Evolutionary conservation across 2,329 filamentous ascomycete genomes (phyloP), one percentile per base, ranked within the genome.

Genomic region (Metarhizium album): DNA sequence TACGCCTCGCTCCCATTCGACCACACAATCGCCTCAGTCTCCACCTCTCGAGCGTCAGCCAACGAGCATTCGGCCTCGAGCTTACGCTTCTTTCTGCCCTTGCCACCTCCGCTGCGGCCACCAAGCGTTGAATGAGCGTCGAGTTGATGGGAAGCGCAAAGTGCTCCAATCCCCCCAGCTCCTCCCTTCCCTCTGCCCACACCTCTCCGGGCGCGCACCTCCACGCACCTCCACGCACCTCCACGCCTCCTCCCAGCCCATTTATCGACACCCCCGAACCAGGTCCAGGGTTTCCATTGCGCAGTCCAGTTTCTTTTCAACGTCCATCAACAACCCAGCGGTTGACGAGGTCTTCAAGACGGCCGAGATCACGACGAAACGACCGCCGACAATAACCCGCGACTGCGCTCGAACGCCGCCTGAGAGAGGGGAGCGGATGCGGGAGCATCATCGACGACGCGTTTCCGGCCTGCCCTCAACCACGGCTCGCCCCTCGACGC

Each of bases 261-360:
- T 68, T n/a, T 69, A 69, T 67, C 66, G 67, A 69, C 66, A 69
- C 66, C 64, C 66, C 66, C 66, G 52, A 60, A 57, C 58, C 57
- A 60, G 57, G 58, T 58, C 58, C 58, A 57, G 57, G 58, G 57
- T 58, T 60, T 59, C 55, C 56, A 54, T 58, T 52, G 53, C 54
- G 54, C 51, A 55, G 50, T 52, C 48, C 47, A 49, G 42, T 43
- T 45, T 46, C 48, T 55, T 49, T 49, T 51, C 46, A 46, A 55
- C 49, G 52, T 51, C 40, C 45, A 45, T 47, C 46, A 18, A 45
- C 48, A 50, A n/a, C 38, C 47, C 47, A 42, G 42, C 37, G 20
- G 38, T 50, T 33, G 50, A 51, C 46, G 49, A 55, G 40, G 42
- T 20, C 49, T 50, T 49, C 35, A 48, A 49, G 18, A 38, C 48